A percentile compares a stretch with the other conserved stretches of the same genome.
phyloP scores from a whole-genome alignment of 164 flowering plant species.

The Macadamia tetraphylla region DNA sequence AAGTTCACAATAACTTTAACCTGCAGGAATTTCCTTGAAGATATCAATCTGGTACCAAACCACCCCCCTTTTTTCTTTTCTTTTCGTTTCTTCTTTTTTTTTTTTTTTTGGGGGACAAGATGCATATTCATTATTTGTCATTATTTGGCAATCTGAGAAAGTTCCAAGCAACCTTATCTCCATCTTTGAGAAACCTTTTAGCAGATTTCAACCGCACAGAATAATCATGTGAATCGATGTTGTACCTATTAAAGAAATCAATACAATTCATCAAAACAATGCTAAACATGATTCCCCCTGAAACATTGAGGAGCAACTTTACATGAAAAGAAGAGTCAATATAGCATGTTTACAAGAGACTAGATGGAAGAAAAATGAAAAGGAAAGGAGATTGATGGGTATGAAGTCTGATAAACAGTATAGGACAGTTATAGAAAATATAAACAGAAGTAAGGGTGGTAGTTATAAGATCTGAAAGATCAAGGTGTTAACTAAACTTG shows the following conservation, averaged over 20 bases:
- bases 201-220: constrained; percentile 81
- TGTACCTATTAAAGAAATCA: constrained; percentile 49
- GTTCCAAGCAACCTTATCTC: constrained; percentile 60
- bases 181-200: constrained; percentile 68
- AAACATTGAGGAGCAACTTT: too few relatives aligned
- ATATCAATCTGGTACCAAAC: constrained; percentile 1
- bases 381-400: too few relatives aligned
- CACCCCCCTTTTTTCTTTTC: too few relatives aligned
- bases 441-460: too few relatives aligned
- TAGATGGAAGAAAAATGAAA: too few relatives aligned
- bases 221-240: constrained; percentile 91
- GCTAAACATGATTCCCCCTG: not conserved
- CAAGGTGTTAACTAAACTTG: too few relatives aligned
- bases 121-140: not conserved
- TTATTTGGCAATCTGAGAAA: not conserved
- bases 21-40: constrained; percentile 36
- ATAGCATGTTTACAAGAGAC: too few relatives aligned
- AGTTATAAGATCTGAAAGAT: too few relatives aligned
- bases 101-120: not conserved
- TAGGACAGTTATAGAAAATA: too few relatives aligned
- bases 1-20: constrained; percentile 81
- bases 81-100: too few relatives aligned
- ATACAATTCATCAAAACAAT: not conserved
- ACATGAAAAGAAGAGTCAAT: too few relatives aligned
- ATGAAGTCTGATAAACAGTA: too few relatives aligned